Evolutionary conservation across 2,329 filamentous ascomycete species (phyloP), one percentile per base, ranked within the genome.

Genomic region (Xylariaceae sp.): DNA sequence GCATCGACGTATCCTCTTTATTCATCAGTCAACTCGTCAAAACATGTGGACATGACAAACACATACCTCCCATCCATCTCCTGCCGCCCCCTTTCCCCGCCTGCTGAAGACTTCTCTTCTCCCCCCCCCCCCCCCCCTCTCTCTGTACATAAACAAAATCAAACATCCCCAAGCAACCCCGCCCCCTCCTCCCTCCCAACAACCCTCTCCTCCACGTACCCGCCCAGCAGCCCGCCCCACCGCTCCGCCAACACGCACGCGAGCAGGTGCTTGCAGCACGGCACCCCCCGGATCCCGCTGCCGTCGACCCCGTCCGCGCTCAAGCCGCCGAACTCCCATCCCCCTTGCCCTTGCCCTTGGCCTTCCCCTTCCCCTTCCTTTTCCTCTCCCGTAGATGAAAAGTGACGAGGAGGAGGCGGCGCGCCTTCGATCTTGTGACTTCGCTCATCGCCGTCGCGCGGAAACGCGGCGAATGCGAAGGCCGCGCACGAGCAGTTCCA

Each of bases 401-500:
- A 48, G 29, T 14, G 51, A 48, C 10, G 54, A 19, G 1, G 56
- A 44, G 3, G 56, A 16, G 32, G 32, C 7, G 32, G 32, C 3
- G 32, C n/a, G n/a, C n/a, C n/a, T n/a, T n/a, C n/a, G n/a, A n/a
- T n/a, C n/a, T n/a, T n/a, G n/a, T n/a, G n/a, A n/a, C n/a, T n/a
- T n/a, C n/a, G n/a, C n/a, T n/a, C n/a, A n/a, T n/a, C n/a, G n/a
- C n/a, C n/a, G n/a, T 67, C 48, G 18, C 73, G 71, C 2, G 80
- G 79, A 64, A 92, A 93, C 2, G 88, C 83, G 19, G 87, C 79
- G 60, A 96, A 87, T 0, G 88, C 82, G 72, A 98, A 98, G 1
- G 86, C 87, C 2, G 92, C 89, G 76, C 95, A 99, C 1, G 86
- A 90, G 73, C 95, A 99, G 72, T 89, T 92, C 95, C 95, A 98